A percentile compares a stretch with the other conserved stretches of the same genome.
phyloP scores from a whole-genome alignment of 257 asterid species.

The Capsicum rhomboideum region DNA sequence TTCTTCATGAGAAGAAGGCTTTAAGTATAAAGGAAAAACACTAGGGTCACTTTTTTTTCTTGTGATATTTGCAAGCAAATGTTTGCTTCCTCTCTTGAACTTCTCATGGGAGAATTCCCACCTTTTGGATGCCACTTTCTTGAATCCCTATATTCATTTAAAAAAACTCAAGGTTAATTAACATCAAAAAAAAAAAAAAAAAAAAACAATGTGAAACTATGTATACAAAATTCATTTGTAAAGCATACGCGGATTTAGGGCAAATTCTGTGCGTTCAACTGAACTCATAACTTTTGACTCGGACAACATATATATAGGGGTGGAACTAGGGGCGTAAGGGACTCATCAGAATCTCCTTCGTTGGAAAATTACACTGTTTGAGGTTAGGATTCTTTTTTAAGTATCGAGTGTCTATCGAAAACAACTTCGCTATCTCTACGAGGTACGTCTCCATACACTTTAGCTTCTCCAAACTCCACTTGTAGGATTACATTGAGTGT shows the following conservation, averaged over 20 bases:
- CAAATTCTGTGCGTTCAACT: neutral
- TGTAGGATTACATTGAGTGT: too few relatives aligned
- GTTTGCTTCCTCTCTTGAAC: conserved; percentile 31
- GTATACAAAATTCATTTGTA: neutral
- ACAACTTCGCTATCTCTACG: too few relatives aligned
- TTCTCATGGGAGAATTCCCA: conserved; percentile 61
- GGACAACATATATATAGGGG: too few relatives aligned
- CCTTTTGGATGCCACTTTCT: conserved; percentile 40
- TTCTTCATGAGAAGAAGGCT: conserved; percentile 16
- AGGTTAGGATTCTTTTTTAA: too few relatives aligned
- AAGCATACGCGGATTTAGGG: neutral
- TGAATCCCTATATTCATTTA: conserved; percentile 33
- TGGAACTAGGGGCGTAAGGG: too few relatives aligned
- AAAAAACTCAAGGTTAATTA: neutral
- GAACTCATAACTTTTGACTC: too few relatives aligned
- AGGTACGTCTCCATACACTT: too few relatives aligned
- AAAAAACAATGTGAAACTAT: neutral
- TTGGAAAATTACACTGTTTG: too few relatives aligned
- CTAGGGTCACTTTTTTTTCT: conserved; percentile 42
- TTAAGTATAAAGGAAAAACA: conserved; percentile 34
- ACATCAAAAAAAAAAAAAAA: neutral
- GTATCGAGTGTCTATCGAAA: too few relatives aligned
- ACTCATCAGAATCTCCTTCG: too few relatives aligned
- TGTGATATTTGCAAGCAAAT: conserved; percentile 36
- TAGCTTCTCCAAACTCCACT: too few relatives aligned